These are phyloP conservation scores for Ophiocordyceps camponoti-leonardi DNA, from an alignment of 2,329 filamentous ascomycete species.

Conservation along the genomic window DNA sequence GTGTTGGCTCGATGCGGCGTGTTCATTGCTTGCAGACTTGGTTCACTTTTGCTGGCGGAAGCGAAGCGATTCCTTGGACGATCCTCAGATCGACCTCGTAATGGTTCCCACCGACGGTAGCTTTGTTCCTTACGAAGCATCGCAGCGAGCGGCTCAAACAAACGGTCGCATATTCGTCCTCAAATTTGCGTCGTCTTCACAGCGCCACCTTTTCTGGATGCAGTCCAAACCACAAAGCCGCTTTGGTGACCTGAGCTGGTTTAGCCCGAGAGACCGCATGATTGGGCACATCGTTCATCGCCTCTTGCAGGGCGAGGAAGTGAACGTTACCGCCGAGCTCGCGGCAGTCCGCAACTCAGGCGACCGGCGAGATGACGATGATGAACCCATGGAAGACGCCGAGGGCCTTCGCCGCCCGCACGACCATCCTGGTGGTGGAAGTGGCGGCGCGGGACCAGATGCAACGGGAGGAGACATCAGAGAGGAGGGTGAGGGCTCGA, in stretches of 20 bases:
- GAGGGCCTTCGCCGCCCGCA: conserved; percentile 44
- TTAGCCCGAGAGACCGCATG: conserved; percentile 73
- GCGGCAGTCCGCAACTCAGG: conserved; percentile 39
- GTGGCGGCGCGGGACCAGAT: conserved; percentile 68
- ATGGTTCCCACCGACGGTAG: conserved; percentile 84
- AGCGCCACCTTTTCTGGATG: conserved; percentile 89
- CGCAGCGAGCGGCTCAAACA: conserved; percentile 43
- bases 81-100: conserved; percentile 73
- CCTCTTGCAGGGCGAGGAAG: conserved; percentile 74
- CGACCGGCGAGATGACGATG: conserved; percentile 37
- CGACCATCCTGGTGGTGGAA: conserved; percentile 40
- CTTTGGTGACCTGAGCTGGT: conserved; percentile 53
- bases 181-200: conserved; percentile 84
- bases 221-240: conserved; percentile 72
- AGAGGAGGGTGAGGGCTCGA: conserved; percentile 72
- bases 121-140: conserved; percentile 64
- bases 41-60: conserved; percentile 96
- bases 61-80: conserved; percentile 49
- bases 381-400: conserved; percentile 37
- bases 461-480: conserved; percentile 84
- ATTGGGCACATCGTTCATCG: conserved; percentile 75
- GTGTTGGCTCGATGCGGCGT: not conserved
- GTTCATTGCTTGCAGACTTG: conserved; percentile 38
- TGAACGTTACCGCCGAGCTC: conserved; percentile 61
- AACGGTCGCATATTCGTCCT: conserved; percentile 86